Conservation (phyloP, 139 green algal species). For the Coelastrella sp. region DNA sequence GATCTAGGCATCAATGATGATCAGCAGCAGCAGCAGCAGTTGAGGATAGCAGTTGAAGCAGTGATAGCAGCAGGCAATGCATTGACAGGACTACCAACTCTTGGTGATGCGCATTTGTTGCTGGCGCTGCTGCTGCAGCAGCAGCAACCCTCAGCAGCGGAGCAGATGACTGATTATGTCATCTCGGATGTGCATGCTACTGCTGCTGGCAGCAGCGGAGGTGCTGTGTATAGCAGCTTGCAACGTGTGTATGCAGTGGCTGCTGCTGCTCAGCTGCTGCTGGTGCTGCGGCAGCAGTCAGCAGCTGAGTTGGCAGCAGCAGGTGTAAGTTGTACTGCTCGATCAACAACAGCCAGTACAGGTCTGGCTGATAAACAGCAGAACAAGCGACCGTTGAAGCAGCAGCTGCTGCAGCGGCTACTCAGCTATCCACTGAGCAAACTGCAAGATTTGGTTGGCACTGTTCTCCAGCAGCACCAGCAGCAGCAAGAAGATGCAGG, state of each 20-base stretch:
- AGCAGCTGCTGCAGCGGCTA: constrained; percentile 26
- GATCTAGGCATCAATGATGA: too few species aligned
- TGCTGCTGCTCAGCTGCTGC: constrained; percentile 38
- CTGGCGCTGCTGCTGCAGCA: constrained; percentile 15
- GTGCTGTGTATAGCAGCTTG: constrained; percentile 21
- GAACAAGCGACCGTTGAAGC: neutral
- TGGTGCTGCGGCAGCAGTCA: constrained; percentile 1
- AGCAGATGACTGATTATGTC: neutral
- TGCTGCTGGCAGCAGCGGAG: neutral
- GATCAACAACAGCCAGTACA: neutral
- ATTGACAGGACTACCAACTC: neutral
- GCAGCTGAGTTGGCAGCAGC: neutral
- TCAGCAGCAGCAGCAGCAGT: constrained; percentile 41
- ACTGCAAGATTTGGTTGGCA: neutral
- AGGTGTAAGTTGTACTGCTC: neutral
- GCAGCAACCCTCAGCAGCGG: neutral
- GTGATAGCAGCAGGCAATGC: constrained; percentile 6
- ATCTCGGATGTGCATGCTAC: neutral
- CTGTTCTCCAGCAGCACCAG: neutral
- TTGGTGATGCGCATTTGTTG: constrained; percentile 21
- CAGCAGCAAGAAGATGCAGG: neutral
- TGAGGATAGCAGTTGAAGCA: neutral
- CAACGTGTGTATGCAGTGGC: constrained; percentile 11
- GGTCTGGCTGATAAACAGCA: too few species aligned
- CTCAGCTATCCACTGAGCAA: neutral